Conservation (phyloP, 1,284 basidiomycete species). For the Psilocybe mexicana region DNA sequence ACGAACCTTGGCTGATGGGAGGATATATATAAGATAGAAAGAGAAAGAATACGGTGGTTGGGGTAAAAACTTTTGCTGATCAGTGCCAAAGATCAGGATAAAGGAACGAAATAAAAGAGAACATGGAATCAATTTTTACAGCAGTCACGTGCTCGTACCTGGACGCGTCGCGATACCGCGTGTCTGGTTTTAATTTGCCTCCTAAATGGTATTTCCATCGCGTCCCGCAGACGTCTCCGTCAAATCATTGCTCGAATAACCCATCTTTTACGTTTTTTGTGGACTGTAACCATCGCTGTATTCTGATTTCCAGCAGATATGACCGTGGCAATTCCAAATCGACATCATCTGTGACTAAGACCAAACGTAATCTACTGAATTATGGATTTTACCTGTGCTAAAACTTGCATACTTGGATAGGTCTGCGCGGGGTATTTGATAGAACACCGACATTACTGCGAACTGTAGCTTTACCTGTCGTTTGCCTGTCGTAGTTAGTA, state of each 20-base stretch:
- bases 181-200: neutral
- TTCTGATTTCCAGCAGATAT: no score
- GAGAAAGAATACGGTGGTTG: conserved; percentile 5
- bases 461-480: neutral
- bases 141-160: neutral
- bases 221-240: no score
- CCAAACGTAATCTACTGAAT: no score
- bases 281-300: no score
- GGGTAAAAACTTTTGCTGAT: conserved; percentile 7
- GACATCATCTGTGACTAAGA: no score
- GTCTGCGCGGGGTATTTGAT: neutral
- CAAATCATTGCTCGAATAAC: no score
- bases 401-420: neutral
- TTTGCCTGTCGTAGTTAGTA: no score
- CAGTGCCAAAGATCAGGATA: conserved; percentile 18
- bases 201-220: neutral
- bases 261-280: no score
- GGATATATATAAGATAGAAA: conserved; percentile 16
- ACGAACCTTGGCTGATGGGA: conserved; percentile 7
- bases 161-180: neutral
- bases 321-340: no score
- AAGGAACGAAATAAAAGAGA: conserved; percentile 10
- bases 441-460: neutral
- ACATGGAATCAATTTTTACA: neutral
- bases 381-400: no score